phyloP scores from a whole-genome alignment of 257 asterid genomes.

The Gentiana macrophylla region DNA sequence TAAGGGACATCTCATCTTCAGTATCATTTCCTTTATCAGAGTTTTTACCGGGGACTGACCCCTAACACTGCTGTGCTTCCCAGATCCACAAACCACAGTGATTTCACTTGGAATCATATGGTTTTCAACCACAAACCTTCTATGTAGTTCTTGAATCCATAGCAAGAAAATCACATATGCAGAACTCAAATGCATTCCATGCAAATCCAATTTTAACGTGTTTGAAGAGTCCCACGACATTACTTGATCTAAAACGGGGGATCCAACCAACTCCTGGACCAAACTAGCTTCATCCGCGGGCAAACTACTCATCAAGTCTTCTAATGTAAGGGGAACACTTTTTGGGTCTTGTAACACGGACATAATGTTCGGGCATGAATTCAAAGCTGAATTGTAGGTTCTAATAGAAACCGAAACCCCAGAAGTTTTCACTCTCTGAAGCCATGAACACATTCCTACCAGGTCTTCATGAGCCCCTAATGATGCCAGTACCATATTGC shows the following conservation, averaged over 20 bases:
- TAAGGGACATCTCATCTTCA: slow-evolving; percentile 56
- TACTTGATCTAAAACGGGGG: slow-evolving; percentile 35
- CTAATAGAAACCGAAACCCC: slow-evolving; percentile 39
- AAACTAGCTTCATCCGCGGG: slow-evolving; percentile 33
- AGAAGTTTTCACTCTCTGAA: slow-evolving; percentile 44
- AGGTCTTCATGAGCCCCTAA: slow-evolving; percentile 52
- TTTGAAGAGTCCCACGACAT: slow-evolving; percentile 38
- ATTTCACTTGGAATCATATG: slow-evolving; percentile 33
- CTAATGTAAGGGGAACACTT: slow-evolving; percentile 39
- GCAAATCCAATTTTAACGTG: slow-evolving; percentile 78
- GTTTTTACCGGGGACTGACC: slow-evolving; percentile 70
- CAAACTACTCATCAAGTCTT: slow-evolving; percentile 37
- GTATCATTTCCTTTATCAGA: slow-evolving; percentile 46
- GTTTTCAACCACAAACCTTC: slow-evolving; percentile 23
- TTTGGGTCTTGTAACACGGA: slow-evolving; percentile 39
- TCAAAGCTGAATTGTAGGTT: slow-evolving; percentile 65
- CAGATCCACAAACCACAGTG: slow-evolving; percentile 62
- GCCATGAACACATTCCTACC: slow-evolving; percentile 46
- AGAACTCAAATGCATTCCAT: slow-evolving; percentile 70
- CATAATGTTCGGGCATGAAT: slow-evolving; percentile 48
- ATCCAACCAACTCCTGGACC: slow-evolving; percentile 44
- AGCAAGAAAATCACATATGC: slow-evolving; percentile 67
- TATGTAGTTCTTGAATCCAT: slow-evolving; percentile 52
- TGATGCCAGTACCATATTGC: slow-evolving; percentile 73
- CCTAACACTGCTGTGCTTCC: slow-evolving; percentile 61